Evolutionary conservation across 1,284 basidiomycete genomes (phyloP), one percentile per base, ranked within the genome.

Genomic region (Rhodotorula mucilaginosa): DNA sequence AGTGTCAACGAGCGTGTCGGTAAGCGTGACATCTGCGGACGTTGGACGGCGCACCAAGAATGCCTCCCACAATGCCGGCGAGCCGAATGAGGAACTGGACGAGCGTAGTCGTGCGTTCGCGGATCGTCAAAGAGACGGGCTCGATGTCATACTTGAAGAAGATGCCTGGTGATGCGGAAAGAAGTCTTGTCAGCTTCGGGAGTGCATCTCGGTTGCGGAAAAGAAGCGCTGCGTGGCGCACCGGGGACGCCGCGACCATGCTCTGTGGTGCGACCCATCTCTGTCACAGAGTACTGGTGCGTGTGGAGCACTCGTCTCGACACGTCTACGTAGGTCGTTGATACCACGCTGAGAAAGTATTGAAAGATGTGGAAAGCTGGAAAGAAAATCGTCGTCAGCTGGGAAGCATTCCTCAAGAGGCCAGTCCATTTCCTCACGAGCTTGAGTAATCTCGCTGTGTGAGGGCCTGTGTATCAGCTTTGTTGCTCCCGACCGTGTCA

Each of bases 131-230:
- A 16, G 87, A 85, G 81, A 99, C 86, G 1, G 94, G 93, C 80
- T 99, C 96, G 44, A 98, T 83, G 74, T 99, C 96, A 80, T 93
- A 97, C 81, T 96, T 95, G 88, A 96, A 94, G 84, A 94, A 96
- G 79, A 96, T 94, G 23, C 93, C 93, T 26, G 66, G 18, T 10
- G 49, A 12, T 18, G 34, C 21, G 49, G 15, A 58, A 51, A 39
- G n/a, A 23, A 15, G 5, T 2, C 34, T 34, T 29, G 58, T 52
- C 47, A 65, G 64, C 31, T 18, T 31, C 15, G 29, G 29, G 3
- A 15, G 12, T n/a, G 51, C 12, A 34, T 8, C 23, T 34, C 18
- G 21, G 29, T 5, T 21, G 19, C 6, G 23, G 34, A 29, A 29
- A 34, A 15, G 16, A 49, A 34, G 34, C n/a, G 18, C 2, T 15